These are phyloP conservation scores for Quercus berberidifolia DNA, from an alignment of 306 rosid species.

Conservation along the genomic window DNA sequence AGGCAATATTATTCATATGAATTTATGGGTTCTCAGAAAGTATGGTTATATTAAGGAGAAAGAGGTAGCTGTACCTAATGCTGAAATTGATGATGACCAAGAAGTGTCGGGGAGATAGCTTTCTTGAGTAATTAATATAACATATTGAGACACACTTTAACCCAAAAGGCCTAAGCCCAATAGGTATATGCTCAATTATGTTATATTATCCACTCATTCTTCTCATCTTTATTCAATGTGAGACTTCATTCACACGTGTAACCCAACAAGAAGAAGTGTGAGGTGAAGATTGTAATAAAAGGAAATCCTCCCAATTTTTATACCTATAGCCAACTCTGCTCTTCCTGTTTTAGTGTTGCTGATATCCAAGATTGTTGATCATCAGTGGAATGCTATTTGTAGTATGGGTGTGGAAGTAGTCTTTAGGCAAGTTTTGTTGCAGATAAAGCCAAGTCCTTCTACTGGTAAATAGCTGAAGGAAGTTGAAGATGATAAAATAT, in stretches of 20 bases:
- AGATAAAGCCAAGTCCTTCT: neutral
- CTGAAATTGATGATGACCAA: constrained; percentile 5
- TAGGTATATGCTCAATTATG: too few species aligned
- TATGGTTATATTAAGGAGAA: constrained; percentile 19
- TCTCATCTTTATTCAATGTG: too few species aligned
- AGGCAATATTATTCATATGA: constrained; percentile 7
- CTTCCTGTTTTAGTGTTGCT: neutral
- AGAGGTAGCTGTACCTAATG: neutral
- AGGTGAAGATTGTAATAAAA: neutral
- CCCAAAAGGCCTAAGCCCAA: too few species aligned
- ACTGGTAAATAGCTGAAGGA: neutral
- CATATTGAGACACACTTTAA: too few species aligned
- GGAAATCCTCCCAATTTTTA: neutral
- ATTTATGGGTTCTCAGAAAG: constrained; percentile 17
- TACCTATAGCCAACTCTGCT: neutral
- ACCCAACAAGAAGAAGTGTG: neutral
- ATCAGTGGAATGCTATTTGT: neutral
- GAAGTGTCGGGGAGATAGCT: neutral
- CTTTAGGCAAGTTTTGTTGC: neutral
- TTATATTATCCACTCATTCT: too few species aligned
- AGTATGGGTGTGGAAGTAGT: neutral
- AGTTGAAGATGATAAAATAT: too few species aligned
- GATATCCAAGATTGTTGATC: neutral
- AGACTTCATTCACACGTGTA: too few species aligned
- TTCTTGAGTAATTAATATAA: too few species aligned